Conservation (phyloP, 139 green algal genomes). For the Tetraselmis chui region DNA sequence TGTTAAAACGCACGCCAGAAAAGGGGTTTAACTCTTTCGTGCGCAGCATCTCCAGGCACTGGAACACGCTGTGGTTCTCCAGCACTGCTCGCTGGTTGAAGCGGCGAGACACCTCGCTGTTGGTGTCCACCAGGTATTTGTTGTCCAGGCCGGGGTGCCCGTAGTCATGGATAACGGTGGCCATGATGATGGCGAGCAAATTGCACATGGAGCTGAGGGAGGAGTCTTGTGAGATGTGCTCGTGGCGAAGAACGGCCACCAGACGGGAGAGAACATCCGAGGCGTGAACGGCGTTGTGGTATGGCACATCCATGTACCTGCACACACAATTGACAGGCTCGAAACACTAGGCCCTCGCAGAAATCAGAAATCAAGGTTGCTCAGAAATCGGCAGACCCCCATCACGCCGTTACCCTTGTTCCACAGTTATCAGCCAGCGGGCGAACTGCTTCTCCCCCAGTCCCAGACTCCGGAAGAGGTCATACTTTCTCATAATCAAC, state of each 20-base stretch:
- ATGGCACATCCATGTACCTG: conserved; percentile 6
- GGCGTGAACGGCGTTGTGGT: neutral
- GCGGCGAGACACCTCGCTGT: neutral
- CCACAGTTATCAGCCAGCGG: no score
- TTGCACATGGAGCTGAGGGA: neutral
- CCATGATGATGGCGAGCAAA: neutral
- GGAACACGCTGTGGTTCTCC: neutral
- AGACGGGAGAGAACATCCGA: neutral
- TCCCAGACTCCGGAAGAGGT: no score
- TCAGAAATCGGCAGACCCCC: no score
- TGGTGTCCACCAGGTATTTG: neutral
- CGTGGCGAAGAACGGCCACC: neutral
- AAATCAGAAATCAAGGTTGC: no score
- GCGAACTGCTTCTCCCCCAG: no score
- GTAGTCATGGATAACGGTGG: neutral
- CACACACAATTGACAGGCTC: no score
- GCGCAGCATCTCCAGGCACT: neutral
- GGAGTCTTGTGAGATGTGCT: neutral
- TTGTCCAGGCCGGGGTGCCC: neutral
- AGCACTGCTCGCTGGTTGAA: neutral
- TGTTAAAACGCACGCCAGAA: no score
- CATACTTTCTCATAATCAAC: no score
- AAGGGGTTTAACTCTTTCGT: no score
- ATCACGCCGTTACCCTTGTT: no score
- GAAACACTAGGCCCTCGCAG: no score